A percentile compares a stretch with the other conserved stretches of the same genome.
Conservation (phyloP, 768 basidiomycete species). For the Mycena latifolia region DNA sequence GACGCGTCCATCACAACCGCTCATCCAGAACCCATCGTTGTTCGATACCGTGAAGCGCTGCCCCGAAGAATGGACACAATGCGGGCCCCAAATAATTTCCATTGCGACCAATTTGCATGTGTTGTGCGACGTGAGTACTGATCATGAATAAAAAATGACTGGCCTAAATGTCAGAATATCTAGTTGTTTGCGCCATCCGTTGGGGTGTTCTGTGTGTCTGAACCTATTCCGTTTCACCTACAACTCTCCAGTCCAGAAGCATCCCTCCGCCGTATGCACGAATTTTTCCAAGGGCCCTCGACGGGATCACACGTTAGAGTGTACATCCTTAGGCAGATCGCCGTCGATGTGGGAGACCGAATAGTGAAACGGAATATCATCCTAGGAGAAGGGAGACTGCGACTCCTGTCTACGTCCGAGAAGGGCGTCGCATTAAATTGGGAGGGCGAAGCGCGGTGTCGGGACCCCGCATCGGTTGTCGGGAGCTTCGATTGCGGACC, state of each 20-base stretch:
- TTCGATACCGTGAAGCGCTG: conserved; percentile 17
- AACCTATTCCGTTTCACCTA: conserved; percentile 17
- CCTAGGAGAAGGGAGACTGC: conserved; percentile 16
- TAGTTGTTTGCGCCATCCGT: conserved; percentile 20
- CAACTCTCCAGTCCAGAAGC: not conserved
- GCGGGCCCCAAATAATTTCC: not conserved
- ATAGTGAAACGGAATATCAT: not conserved
- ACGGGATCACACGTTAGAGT: not conserved
- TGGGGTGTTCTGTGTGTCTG: conserved; percentile 8
- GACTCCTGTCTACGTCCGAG: not conserved
- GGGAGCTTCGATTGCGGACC: conserved; percentile 19
- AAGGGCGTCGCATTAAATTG: not conserved
- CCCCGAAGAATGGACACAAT: conserved; percentile 25
- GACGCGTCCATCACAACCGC: conserved; percentile 12
- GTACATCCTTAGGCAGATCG: conserved; percentile 1
- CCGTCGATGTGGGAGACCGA: not conserved
- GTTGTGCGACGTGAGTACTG: conserved; percentile 10
- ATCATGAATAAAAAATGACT: not conserved
- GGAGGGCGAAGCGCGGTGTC: conserved; percentile 21
- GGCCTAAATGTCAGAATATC: not conserved
- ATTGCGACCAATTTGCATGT: not conserved
- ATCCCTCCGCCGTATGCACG: not conserved
- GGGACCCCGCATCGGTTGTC: conserved; percentile 17
- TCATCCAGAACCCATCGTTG: conserved; percentile 13
- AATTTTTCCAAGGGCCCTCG: not conserved